Base-by-base conservation (phyloP, 768 basidiomycete species). In the Collybia sordida region DNA sequence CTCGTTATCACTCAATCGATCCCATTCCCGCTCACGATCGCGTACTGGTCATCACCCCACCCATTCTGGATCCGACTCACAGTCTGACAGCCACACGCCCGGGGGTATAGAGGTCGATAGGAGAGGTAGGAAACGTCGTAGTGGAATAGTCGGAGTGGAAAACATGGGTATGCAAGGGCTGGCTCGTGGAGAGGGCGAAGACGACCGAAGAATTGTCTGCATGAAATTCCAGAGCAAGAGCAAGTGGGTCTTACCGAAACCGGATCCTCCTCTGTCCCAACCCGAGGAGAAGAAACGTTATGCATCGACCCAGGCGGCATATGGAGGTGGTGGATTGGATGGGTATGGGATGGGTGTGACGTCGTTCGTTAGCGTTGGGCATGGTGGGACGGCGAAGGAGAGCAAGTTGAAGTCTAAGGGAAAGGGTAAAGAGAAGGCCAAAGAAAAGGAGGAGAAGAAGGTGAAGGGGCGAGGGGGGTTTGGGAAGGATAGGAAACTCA, bases 331-430 rank as follows among this genome's bases (percentile, higher is more conserved):
- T 49, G 23, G 38, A 45, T 55, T 35, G 49, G 53, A 27, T 19
- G 31, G 28, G 14, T 21, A 36, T 7, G 50, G 59, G 50, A 25
- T 50, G 21, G 52, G 37, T 18, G 12, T 23, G 34, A 38, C 50
- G 23, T 45, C 35, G 17, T 54, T 28, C 40, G 40, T 53, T 17
- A 47, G 47, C 24, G 50, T 45, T 6, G 57, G 54, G 23, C 53
- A 50, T 24, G 62, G 56, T 12, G 56, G 51, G 8, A 54, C 25
- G 24, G 36, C 38, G 50, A 25, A 49, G 50, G 2, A 52, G 47
- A 14, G 46, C 17, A 9, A 47, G 35, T 11, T 36, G 5, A 3
- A 9, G 11, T 6, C 9, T 2, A 31, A 54, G 3, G 42, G n/a
- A 4, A 45, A 45, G 18, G 45, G 34, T 2, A 49, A 53, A 21